phyloP scores from a whole-genome alignment of 306 rosid genomes.

The Lathyrus tuberosus region DNA sequence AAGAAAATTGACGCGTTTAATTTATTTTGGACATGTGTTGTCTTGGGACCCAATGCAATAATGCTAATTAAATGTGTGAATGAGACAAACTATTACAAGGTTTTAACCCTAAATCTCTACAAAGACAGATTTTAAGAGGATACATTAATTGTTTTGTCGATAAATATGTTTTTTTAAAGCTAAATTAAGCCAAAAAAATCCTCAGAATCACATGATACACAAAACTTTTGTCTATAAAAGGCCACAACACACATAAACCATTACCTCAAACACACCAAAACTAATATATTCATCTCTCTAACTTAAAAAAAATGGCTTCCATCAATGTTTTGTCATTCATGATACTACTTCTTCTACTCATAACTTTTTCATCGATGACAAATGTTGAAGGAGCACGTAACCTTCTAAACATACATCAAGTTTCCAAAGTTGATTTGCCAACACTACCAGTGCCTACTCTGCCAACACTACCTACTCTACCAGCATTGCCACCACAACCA shows the following conservation, averaged over 20 bases:
- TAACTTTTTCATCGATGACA: conserved; percentile 38
- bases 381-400: conserved; percentile 47
- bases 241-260: background rate
- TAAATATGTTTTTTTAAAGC: no score
- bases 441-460: background rate
- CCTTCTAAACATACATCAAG: conserved; percentile 25
- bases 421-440: conserved; percentile 38
- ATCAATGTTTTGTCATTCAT: conserved; percentile 31
- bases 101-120: no score
- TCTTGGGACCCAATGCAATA: no score
- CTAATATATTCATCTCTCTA: conserved; percentile 10
- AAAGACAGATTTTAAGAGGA: no score
- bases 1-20: no score
- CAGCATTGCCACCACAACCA: background rate
- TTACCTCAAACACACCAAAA: conserved; percentile 6
- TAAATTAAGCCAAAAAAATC: background rate
- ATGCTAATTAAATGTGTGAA: no score
- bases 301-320: conserved; percentile 42
- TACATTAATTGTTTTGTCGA: no score
- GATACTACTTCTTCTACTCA: conserved; percentile 35
- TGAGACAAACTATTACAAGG: no score
- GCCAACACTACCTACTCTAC: background rate
- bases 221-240: conserved; percentile 42
- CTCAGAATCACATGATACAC: background rate
- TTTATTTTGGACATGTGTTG: no score